Percentiles rank a stretch among this genome's conserved stretches.
These are phyloP conservation scores for Glarea lozoyensis DNA, from an alignment of 495 filamentous ascomycete species.

Conservation along the genomic window DNA sequence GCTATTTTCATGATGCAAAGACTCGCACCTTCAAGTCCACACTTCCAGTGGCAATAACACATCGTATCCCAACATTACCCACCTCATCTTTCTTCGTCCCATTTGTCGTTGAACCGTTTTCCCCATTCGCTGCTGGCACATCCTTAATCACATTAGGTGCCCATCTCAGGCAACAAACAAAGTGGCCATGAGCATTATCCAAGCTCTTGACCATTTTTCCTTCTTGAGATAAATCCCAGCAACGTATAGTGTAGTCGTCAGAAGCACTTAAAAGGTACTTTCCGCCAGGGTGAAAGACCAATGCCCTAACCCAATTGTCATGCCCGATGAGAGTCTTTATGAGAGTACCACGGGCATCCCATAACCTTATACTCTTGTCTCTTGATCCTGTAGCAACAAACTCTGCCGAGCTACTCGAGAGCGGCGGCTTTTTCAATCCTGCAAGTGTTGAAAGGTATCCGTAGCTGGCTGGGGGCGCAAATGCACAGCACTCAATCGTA, in stretches of 20 bases:
- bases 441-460: slow-evolving; percentile 68
- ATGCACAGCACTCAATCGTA: slow-evolving; percentile 76
- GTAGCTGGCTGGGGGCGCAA: slow-evolving; percentile 78
- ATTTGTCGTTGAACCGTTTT: slow-evolving; percentile 41
- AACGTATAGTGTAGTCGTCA: slow-evolving; percentile 88
- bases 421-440: slow-evolving; percentile 73
- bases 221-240: slow-evolving; percentile 92
- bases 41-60: slow-evolving; percentile 54
- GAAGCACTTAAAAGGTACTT: slow-evolving; percentile 81
- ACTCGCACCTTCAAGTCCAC: slow-evolving; percentile 53
- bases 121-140: slow-evolving; percentile 32
- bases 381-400: slow-evolving; percentile 86
- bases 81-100: slow-evolving; percentile 37
- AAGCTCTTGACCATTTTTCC: slow-evolving; percentile 81
- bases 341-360: slow-evolving; percentile 77
- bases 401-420: slow-evolving; percentile 65
- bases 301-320: slow-evolving; percentile 88
- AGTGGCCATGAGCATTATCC: slow-evolving; percentile 73
- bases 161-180: slow-evolving; percentile 84
- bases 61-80: slow-evolving; percentile 33
- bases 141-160: slow-evolving; percentile 70
- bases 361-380: slow-evolving; percentile 87
- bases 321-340: slow-evolving; percentile 86
- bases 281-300: slow-evolving; percentile 89
- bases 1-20: slow-evolving; percentile 35